Base-by-base conservation (phyloP, 228 moss, liverwort and hornwort genomes). In the Sphagnum fallax region DNA sequence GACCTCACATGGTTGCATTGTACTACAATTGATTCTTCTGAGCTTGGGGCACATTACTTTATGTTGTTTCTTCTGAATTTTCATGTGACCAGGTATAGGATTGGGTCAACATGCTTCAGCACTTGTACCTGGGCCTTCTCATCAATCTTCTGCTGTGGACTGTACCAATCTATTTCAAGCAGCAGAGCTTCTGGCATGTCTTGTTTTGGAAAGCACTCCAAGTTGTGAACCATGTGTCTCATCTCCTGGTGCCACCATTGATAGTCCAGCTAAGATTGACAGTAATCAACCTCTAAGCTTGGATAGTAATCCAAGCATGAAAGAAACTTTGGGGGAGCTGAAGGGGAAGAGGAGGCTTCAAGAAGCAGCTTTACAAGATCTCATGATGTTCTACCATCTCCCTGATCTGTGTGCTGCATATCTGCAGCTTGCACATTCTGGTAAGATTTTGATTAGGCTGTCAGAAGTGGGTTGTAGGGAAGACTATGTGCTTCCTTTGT, bases 371-470 rank as follows among this genome's bases (percentile, higher is more conserved):
- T 69, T 94, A 63, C 77, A 77, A 50, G 82, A 89, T 66, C 87
- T 91, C 64, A 81, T 91, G 55, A 64, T 87, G 5, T 82, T 89
- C 65, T 87, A 88, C 71, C 94, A 94, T 62, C 87, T 94, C 65
- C 82, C 81, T 75, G 94, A 94, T 82, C 80, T 91, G 15, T 79
- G 89, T 70, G 94, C 91, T 67, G 91, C 91, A 47, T 85, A 82
- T 73, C 53, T 94, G 68, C 89, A 94, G 73, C 83, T 89, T 76
- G 74, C 82, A 14, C 73, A 83, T 73, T 77, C 78, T 69, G 87
- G 83, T 80, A 81, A 1, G 65, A 16, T 5, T 10, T 10, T 62
- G 62, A 9, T 62, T 62, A 47, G 62, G 15, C 62, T 62, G 16
- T 16, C 9, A 47, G 13, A 61, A 8, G 49, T 65, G 48, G 32